Base-by-base conservation (phyloP, 2,329 filamentous ascomycete genomes). In the Fusarium sp. region DNA sequence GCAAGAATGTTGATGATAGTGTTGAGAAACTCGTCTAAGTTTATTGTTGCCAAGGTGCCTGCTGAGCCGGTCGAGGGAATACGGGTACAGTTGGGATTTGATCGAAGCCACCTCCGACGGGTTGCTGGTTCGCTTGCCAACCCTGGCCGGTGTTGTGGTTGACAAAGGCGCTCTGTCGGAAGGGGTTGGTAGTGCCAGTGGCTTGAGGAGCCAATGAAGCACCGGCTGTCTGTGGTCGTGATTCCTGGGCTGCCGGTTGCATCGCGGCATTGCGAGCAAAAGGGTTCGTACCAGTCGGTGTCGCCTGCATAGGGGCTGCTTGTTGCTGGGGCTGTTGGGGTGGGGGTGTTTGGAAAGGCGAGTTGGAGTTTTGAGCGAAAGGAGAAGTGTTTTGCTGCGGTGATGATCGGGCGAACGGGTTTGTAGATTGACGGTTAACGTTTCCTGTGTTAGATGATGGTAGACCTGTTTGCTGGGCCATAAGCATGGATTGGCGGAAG, bases 101-200 rank as follows among this genome's bases (percentile, higher is more conserved):
- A 76, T 98, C 93, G 56, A 96, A 77, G 10, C 90, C 91, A 6
- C 94, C 93, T 69, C 97, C 92, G 6, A 96, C 95, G 11, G 91
- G 88, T 75, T 93, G 89, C 70, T 91, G 89, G 65, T 88, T 88
- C 68, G 91, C 87, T 78, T 98, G 94, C 93, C 96, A 98, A 3
- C 93, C 93, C 79, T 93, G 86, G 1, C 95, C 94, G 0, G 94
- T 97, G 67, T 90, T 86, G 75, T 97, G 94, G 76, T 97, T 96
- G 54, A 97, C 90, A 78, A 98, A 97, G 6, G 91, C 89, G 46
- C 92, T 93, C 77, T 98, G 94, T 18, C 96, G 88, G 86, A 98
- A 98, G 1, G 96, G 96, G 75, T 99, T 99, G 4, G 94, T 98
- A 75, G 89, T 93, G 11, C 94, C 94, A 0, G 94, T 98, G 3